These are phyloP conservation scores for Dictyostelium capitatum DNA, from an alignment of 78 protist genomes.

Conservation along the genomic window DNA sequence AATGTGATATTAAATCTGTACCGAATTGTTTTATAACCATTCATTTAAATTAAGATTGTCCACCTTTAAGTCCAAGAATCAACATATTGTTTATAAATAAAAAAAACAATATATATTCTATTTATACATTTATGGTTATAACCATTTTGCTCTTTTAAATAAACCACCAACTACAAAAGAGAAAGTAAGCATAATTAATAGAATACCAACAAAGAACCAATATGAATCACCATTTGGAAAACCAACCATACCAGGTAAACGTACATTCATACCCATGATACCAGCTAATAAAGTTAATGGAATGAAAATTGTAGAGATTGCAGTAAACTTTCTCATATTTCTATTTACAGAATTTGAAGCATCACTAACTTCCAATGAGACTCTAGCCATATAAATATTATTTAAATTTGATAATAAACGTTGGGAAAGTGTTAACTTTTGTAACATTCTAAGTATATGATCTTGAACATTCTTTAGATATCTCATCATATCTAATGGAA, in stretches of 20 bases:
- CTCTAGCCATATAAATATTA: conserved; percentile 78
- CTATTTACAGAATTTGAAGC: conserved; percentile 59
- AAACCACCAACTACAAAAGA: conserved; percentile 22
- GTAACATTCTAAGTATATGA: conserved; percentile 73
- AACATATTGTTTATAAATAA: too few relatives aligned
- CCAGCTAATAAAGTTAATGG: conserved; percentile 65
- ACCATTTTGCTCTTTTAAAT: conserved; percentile 71
- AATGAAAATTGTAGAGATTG: conserved; percentile 64
- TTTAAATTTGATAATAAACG: conserved; percentile 52
- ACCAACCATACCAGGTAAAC: conserved; percentile 71
- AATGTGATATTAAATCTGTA: too few relatives aligned
- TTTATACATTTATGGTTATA: conserved; percentile 4
- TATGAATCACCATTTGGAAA: conserved; percentile 34
- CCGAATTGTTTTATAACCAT: too few relatives aligned
- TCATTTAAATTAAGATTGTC: too few relatives aligned
- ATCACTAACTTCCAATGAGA: conserved; percentile 79
- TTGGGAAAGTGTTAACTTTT: conserved; percentile 52
- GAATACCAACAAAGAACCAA: conserved; percentile 44
- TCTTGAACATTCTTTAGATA: conserved; percentile 78
- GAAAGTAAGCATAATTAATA: conserved; percentile 41
- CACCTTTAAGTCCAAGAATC: too few relatives aligned
- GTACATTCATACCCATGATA: conserved; percentile 77
- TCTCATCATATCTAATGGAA: conserved; percentile 15
- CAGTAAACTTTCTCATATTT: conserved; percentile 78
- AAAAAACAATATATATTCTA: too few relatives aligned